A percentile compares a stretch with the other conserved stretches of the same genome.
phyloP scores from a whole-genome alignment of 2,329 filamentous ascomycete genomes.

The Alternaria ethzedia region DNA sequence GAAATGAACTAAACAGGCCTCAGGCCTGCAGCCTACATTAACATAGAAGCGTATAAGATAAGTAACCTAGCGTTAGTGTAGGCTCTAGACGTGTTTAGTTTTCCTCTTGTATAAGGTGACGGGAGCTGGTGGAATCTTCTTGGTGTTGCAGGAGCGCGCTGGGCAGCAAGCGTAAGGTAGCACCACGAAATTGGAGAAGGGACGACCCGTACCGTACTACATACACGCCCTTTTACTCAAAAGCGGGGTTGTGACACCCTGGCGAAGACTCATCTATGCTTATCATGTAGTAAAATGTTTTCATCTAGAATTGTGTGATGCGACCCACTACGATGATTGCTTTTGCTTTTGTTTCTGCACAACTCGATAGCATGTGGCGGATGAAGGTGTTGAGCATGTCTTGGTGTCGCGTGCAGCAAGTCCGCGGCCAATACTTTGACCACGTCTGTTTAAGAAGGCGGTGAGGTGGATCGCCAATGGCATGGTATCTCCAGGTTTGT shows the following conservation, averaged over 20 bases:
- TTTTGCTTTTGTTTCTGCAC: background rate
- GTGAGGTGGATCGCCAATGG: background rate
- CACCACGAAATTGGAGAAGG: background rate
- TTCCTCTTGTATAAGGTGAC: background rate
- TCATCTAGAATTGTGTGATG: background rate
- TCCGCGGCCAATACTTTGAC: background rate
- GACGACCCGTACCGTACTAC: conserved; percentile 1
- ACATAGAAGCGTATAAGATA: background rate
- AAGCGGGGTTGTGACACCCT: background rate
- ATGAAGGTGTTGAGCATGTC: background rate
- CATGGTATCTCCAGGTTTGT: conserved; percentile 16
- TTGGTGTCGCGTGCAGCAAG: background rate
- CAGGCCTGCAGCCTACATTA: background rate
- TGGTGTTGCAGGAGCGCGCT: background rate
- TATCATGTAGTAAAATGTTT: background rate
- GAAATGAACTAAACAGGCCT: background rate
- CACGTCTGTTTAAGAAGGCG: background rate
- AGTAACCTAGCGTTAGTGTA: background rate
- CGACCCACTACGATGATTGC: background rate
- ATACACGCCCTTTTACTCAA: background rate
- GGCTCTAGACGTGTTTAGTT: background rate
- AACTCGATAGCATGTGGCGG: background rate
- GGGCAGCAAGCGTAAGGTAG: background rate
- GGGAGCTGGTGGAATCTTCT: background rate
- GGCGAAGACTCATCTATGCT: background rate